phyloP scores from a whole-genome alignment of 176 grass and related monocot species.

The Dactylis glomerata region DNA sequence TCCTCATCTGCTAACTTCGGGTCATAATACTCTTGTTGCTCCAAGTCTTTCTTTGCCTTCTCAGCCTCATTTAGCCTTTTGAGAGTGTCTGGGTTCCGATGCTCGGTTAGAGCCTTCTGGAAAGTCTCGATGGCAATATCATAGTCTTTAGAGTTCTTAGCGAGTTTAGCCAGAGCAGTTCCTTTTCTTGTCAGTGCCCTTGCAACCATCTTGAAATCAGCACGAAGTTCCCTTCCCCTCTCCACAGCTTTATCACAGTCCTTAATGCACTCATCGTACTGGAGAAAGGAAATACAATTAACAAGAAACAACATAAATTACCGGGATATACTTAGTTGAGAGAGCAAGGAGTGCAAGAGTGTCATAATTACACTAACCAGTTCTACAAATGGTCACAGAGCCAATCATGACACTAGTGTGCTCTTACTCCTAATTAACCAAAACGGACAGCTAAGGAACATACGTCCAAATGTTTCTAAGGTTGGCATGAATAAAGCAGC shows the following conservation, averaged over 20 bases:
- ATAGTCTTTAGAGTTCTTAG: slow-evolving; percentile 82
- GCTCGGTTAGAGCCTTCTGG: slow-evolving; percentile 97
- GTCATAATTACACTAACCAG: not conserved
- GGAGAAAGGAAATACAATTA: slow-evolving; percentile 10
- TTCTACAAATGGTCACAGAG: not conserved
- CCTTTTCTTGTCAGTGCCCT: slow-evolving; percentile 98
- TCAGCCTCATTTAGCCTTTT: slow-evolving; percentile 93
- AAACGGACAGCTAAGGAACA: not conserved
- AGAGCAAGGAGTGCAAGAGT: not conserved
- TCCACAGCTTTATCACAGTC: slow-evolving; percentile 97
- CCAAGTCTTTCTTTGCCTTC: slow-evolving; percentile 90
- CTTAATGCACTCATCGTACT: slow-evolving; percentile 95
- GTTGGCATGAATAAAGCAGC: not conserved
- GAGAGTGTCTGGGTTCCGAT: slow-evolving; percentile 90
- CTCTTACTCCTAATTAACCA: not conserved
- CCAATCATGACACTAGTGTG: not conserved
- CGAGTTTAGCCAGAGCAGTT: slow-evolving; percentile 78
- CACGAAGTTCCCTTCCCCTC: slow-evolving; percentile 88
- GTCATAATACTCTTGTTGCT: slow-evolving; percentile 97
- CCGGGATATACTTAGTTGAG: not conserved
- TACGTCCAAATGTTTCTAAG: not conserved
- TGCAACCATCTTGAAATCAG: slow-evolving; percentile 96
- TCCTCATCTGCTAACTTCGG: slow-evolving; percentile 87
- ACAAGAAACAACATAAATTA: not conserved
- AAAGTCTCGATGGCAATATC: slow-evolving; percentile 80